These are phyloP conservation scores for Zea luxurians DNA, from an alignment of 176 grass and related monocot genomes.

Conservation along the genomic window DNA sequence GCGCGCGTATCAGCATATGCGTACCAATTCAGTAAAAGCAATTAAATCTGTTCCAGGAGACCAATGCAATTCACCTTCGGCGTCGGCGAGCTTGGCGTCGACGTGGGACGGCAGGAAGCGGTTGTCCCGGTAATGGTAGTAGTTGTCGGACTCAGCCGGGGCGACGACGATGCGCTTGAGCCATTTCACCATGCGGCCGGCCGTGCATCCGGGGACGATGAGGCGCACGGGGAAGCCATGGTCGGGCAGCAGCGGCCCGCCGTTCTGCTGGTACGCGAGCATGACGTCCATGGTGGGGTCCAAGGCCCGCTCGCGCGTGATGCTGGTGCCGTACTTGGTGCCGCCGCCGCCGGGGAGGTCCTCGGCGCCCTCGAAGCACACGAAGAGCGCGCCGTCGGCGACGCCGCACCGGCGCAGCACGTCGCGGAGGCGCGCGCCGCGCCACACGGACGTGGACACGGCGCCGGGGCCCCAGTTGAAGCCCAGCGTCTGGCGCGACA, in stretches of 20 bases:
- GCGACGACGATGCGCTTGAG: slow-evolving; percentile 68
- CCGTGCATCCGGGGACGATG: slow-evolving; percentile 78
- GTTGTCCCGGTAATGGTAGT: slow-evolving; percentile 92
- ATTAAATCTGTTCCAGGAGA: too few species aligned
- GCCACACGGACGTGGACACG: slow-evolving; percentile 82
- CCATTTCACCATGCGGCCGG: slow-evolving; percentile 91
- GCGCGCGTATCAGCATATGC: too few species aligned
- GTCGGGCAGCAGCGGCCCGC: slow-evolving; percentile 66
- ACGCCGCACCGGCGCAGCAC: slow-evolving; percentile 58
- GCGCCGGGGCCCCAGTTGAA: slow-evolving; percentile 86
- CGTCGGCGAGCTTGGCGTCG: slow-evolving; percentile 77
- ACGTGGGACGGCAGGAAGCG: slow-evolving; percentile 80
- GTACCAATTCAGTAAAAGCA: too few species aligned
- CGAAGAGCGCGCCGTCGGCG: slow-evolving; percentile 43
- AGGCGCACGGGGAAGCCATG: slow-evolving; percentile 78
- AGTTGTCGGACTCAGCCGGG: slow-evolving; percentile 63
- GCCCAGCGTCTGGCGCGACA: slow-evolving; percentile 59
- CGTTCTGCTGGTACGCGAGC: slow-evolving; percentile 92
- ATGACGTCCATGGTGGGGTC: slow-evolving; percentile 70
- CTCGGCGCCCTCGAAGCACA: slow-evolving; percentile 84
- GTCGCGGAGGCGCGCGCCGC: slow-evolving; percentile 62
- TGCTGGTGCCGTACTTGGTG: slow-evolving; percentile 73
- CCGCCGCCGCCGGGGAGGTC: slow-evolving; percentile 58
- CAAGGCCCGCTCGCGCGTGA: slow-evolving; percentile 54
- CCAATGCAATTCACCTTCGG: slow-evolving; percentile 55